Conservation (phyloP, 1,284 basidiomycete species). For the Trametes versicolor region DNA sequence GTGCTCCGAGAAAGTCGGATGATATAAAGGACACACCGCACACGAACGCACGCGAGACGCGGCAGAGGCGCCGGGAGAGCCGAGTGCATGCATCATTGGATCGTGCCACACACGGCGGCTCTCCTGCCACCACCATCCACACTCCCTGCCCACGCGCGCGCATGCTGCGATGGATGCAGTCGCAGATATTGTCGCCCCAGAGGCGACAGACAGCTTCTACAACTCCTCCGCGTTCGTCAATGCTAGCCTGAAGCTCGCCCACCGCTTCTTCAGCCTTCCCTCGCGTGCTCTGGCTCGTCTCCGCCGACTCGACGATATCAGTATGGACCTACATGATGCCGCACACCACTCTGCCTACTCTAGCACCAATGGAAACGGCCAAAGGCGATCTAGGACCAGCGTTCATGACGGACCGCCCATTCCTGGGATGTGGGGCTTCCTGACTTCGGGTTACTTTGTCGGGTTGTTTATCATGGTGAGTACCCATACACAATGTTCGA, state of each 20-base stretch:
- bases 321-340: conserved; percentile 26
- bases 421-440: conserved; percentile 72
- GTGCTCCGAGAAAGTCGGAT: conserved; percentile 16
- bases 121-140: neutral
- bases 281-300: conserved; percentile 55
- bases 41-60: no score
- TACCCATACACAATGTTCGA: conserved; percentile 1
- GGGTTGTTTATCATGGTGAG: conserved; percentile 72
- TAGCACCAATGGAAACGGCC: conserved; percentile 7
- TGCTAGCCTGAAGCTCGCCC: conserved; percentile 45
- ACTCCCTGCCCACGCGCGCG: neutral
- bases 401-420: conserved; percentile 41
- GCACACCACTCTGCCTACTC: conserved; percentile 14
- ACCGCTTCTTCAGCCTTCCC: conserved; percentile 52
- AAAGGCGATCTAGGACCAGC: conserved; percentile 14
- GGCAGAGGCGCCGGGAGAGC: neutral
- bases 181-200: conserved; percentile 10
- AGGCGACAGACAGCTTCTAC: conserved; percentile 26
- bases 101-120: neutral
- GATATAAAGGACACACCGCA: neutral
- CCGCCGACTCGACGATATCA: conserved; percentile 45
- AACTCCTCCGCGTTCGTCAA: conserved; percentile 36
- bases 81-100: neutral
- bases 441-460: conserved; percentile 74
- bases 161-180: conserved; percentile 14